Evolutionary conservation across 1,284 basidiomycete species (phyloP).

Genomic region (Apiotrichum sp.): DNA sequence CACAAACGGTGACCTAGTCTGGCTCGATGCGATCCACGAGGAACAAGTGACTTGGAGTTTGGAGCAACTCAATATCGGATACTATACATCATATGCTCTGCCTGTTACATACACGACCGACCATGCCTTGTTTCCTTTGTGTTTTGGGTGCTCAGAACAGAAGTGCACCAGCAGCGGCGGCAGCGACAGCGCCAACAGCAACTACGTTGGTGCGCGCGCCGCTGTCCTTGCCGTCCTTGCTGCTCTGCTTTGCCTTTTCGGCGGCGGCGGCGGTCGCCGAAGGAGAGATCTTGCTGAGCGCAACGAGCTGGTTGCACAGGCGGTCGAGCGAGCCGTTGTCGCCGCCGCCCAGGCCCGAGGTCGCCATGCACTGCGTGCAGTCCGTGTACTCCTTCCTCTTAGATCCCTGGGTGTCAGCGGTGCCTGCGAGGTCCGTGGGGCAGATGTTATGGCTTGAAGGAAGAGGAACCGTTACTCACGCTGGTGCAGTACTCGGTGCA

Average conservation of each 20-base stretch:
- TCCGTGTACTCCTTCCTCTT: slow-evolving; percentile 1
- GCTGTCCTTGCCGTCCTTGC: background rate
- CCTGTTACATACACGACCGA: too few relatives aligned
- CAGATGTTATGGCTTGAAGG: background rate
- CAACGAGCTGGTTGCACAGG: slow-evolving; percentile 1
- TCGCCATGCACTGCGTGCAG: slow-evolving; percentile 1
- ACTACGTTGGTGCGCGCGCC: background rate
- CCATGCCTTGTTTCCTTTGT: background rate
- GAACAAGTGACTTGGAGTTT: too few relatives aligned
- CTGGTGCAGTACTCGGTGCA: slow-evolving; percentile 8
- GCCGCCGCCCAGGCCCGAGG: background rate
- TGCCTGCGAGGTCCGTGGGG: too few relatives aligned
- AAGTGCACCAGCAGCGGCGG: background rate
- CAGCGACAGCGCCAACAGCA: background rate
- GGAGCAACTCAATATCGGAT: too few relatives aligned
- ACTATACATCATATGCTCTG: too few relatives aligned
- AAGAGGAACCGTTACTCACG: background rate
- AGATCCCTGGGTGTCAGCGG: background rate
- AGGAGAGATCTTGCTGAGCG: background rate
- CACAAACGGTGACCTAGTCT: too few relatives aligned
- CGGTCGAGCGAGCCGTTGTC: slow-evolving; percentile 5
- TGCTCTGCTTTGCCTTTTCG: background rate
- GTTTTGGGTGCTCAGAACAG: background rate
- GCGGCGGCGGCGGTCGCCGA: background rate
- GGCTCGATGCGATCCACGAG: too few relatives aligned